A percentile compares a stretch with the other conserved stretches of the same genome.
These are phyloP conservation scores for Nicotiana tabacum DNA, from an alignment of 257 asterid genomes.

Conservation along the genomic window DNA sequence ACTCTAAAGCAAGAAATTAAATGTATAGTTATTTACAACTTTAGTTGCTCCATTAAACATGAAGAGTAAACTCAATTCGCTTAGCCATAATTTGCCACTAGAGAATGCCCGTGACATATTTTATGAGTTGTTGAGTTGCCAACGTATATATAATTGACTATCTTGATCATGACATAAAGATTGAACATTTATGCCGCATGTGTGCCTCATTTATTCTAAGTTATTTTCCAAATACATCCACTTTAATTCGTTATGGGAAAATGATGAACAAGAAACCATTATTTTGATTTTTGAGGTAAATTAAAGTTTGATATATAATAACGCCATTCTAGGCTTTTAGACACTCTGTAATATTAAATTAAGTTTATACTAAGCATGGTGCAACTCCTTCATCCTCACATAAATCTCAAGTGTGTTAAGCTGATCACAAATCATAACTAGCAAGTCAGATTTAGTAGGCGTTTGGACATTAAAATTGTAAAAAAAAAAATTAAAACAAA, in stretches of 20 bases:
- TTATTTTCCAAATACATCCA: background rate
- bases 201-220: conserved; percentile 9
- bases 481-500: too few species aligned
- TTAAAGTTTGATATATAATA: background rate
- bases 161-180: conserved; percentile 28
- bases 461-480: too few species aligned
- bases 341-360: background rate
- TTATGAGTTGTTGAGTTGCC: conserved; percentile 6
- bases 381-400: background rate
- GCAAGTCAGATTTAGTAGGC: too few species aligned
- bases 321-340: background rate
- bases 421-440: background rate
- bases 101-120: background rate
- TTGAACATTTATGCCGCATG: conserved; percentile 25
- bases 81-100: conserved; percentile 13
- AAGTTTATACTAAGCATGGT: background rate
- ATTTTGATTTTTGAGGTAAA: background rate
- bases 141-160: conserved; percentile 16
- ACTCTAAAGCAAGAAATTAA: background rate
- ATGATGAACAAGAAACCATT: background rate
- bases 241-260: background rate
- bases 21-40: background rate
- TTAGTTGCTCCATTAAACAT: conserved; percentile 10
- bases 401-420: background rate
- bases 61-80: conserved; percentile 6